Percentiles rank a stretch among this genome's conserved stretches.
These are phyloP conservation scores for Colletotrichum viniferum DNA, from an alignment of 2,329 filamentous ascomycete genomes.

Conservation along the genomic window DNA sequence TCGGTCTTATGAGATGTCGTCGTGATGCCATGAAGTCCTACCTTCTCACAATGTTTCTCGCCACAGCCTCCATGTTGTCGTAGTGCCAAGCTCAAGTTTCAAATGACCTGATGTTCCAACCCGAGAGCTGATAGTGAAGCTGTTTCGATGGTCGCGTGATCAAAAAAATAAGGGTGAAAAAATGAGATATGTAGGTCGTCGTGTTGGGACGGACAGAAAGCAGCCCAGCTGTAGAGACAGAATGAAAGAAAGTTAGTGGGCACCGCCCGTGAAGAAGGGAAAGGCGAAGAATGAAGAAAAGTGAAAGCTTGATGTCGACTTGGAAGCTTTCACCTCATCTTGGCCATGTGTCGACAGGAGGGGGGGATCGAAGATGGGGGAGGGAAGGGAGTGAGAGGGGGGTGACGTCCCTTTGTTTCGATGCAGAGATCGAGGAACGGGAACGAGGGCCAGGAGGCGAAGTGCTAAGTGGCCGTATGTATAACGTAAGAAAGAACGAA, in stretches of 20 bases:
- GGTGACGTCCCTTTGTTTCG: not conserved
- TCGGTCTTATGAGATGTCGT: too few species aligned
- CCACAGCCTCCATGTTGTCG: not conserved
- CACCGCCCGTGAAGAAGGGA: conserved; percentile 13
- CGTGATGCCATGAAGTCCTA: not conserved
- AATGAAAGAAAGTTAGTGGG: conserved; percentile 1
- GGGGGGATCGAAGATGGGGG: not conserved
- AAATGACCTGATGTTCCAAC: not conserved
- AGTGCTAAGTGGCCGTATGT: not conserved
- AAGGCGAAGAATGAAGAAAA: not conserved
- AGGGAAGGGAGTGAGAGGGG: not conserved
- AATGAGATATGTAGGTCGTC: not conserved
- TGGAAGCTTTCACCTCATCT: conserved; percentile 17
- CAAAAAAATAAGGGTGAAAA: not conserved
- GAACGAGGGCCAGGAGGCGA: not conserved
- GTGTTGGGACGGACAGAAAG: not conserved
- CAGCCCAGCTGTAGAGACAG: conserved; percentile 14
- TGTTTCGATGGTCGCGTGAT: not conserved
- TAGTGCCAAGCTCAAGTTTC: not conserved
- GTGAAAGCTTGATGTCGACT: not conserved
- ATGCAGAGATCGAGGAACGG: not conserved
- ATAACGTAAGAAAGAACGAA: not conserved
- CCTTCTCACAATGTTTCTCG: conserved; percentile 1
- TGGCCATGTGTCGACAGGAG: not conserved
- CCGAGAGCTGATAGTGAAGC: not conserved